phyloP scores from a whole-genome alignment of 495 filamentous ascomycete species.

The Sabuloglossum arenarium region DNA sequence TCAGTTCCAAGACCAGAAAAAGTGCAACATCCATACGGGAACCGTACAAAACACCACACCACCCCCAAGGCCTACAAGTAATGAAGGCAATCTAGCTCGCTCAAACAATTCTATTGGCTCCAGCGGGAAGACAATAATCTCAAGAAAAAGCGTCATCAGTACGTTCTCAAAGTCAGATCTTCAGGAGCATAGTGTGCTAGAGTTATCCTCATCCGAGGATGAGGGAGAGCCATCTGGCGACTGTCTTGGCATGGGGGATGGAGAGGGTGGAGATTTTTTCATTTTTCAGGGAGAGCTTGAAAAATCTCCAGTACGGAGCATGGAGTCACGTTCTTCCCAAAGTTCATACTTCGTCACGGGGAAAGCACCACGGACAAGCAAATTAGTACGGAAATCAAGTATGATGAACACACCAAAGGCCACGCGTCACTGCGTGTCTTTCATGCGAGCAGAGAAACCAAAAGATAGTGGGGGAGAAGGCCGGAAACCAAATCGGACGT shows the following conservation, averaged over 20 bases:
- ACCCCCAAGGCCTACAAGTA: neutral
- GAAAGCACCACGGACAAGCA: neutral
- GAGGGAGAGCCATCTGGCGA: conserved; percentile 22
- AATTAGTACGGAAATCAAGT: neutral
- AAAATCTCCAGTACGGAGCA: neutral
- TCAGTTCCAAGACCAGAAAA: neutral
- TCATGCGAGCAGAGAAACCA: neutral
- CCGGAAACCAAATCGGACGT: neutral
- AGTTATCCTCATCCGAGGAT: conserved; percentile 34
- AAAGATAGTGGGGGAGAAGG: neutral
- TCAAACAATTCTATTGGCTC: neutral
- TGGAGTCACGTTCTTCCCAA: neutral
- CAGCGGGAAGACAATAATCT: neutral
- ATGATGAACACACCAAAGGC: neutral
- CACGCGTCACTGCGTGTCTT: neutral
- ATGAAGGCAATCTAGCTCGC: neutral
- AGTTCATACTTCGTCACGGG: neutral
- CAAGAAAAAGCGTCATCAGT: conserved; percentile 24
- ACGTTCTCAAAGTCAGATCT: conserved; percentile 26
- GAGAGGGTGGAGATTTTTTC: neutral
- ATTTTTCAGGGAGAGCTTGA: conserved; percentile 1
- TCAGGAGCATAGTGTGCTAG: conserved; percentile 30
- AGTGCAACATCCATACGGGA: neutral
- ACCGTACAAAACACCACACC: neutral
- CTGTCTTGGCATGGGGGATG: neutral